Evolutionary conservation across 371 early-diverging fungal species (phyloP), one percentile per base, ranked within the genome.

Genomic region (Mycotypha africana): DNA sequence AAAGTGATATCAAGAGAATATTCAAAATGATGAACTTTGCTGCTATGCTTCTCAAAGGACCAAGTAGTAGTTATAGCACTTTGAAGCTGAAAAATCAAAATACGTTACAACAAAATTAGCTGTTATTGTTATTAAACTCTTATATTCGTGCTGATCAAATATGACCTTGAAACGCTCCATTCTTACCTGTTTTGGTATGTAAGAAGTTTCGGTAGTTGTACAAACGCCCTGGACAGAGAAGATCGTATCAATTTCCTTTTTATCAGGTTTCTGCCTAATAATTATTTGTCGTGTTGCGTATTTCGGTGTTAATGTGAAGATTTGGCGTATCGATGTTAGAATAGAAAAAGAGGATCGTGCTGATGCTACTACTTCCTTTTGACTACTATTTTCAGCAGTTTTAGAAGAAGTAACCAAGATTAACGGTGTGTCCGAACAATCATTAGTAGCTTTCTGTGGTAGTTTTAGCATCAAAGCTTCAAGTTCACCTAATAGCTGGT

Each of bases 221-320:
- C 54, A 53, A 12, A 47, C 28, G 2, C 54, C 54, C 48, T 53
- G 38, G 8, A 53, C 20, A 4, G 48, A 47, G 16, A 47, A 26
- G 25, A 47, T 24, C 14, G 53, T 53, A 17, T 47, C 26, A 7
- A 20, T 17, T 37, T 53, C 43, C 10, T 53, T 46, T 25, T 46
- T 35, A 31, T 39, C 44, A 11, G 43, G n/a, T 15, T 17, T 50
- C 24, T 50, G 50, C 23, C 22, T 42, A 15, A 50, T 42, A n/a
- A 42, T 35, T 10, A 49, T 22, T 35, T 35, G 35, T 2, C 42
- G 35, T 3, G 42, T 42, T 6, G 42, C 21, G 20, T 35, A 26
- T 19, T 45, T 45, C 14, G 34, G 26, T 5, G 38, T 16, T 16
- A 31, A 42, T 1, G 19, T 17, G 17, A 15, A 19, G 31, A 8